Evolutionary conservation across 371 early-diverging fungal species (phyloP).

Genomic region (Nematocida sp.): DNA sequence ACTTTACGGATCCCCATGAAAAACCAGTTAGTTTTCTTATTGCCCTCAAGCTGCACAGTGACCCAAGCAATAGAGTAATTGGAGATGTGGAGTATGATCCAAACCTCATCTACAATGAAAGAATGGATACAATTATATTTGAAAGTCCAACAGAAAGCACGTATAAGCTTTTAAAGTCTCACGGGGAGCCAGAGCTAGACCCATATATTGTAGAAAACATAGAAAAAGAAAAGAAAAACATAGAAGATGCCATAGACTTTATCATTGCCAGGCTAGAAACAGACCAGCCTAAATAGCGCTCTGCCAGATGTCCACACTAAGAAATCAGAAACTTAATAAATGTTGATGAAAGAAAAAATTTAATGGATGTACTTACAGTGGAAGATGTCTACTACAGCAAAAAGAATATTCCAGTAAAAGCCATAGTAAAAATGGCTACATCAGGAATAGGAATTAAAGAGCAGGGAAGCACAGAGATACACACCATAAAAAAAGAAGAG

Average conservation of each 20-base stretch:
- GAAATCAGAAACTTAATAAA: neutral
- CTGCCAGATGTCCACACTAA: neutral
- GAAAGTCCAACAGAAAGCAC: slow-evolving; percentile 45
- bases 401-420: slow-evolving; percentile 18
- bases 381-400: slow-evolving; percentile 46
- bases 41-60: slow-evolving; percentile 45
- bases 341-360: neutral
- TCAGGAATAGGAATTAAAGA: slow-evolving; percentile 64
- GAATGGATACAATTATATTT: slow-evolving; percentile 55
- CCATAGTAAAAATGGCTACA: slow-evolving; percentile 58
- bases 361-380: slow-evolving; percentile 61
- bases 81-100: slow-evolving; percentile 24
- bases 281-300: neutral
- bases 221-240: slow-evolving; percentile 2
- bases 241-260: slow-evolving; percentile 50
- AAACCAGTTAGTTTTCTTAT: slow-evolving; percentile 38
- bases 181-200: slow-evolving; percentile 18
- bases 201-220: slow-evolving; percentile 1
- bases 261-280: slow-evolving; percentile 23
- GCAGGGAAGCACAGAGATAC: slow-evolving; percentile 16
- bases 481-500: slow-evolving; percentile 56
- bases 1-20: slow-evolving; percentile 53
- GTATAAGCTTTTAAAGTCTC: slow-evolving; percentile 36
- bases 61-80: slow-evolving; percentile 29
- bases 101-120: slow-evolving; percentile 34